Evolutionary conservation across 2,329 filamentous ascomycete genomes (phyloP).

Genomic region (Phyllosticta ampelicida): DNA sequence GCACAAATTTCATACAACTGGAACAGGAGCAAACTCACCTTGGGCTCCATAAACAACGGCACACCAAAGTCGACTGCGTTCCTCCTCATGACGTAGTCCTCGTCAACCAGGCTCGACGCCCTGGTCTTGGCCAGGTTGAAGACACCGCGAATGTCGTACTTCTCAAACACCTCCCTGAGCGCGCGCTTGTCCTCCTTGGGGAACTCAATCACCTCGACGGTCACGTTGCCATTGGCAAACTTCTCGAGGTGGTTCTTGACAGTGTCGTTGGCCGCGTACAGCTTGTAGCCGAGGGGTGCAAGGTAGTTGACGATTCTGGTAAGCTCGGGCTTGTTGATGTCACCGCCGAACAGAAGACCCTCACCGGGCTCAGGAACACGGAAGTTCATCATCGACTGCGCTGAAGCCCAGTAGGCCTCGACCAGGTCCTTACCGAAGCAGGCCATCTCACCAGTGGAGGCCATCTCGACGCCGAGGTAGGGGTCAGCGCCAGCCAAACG

Average conservation of each 20-base stretch:
- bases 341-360: constrained; percentile 88
- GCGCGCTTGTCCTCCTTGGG: constrained; percentile 93
- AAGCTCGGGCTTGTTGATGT: constrained; percentile 59
- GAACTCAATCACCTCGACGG: constrained; percentile 89
- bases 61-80: constrained; percentile 98
- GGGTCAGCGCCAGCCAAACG: constrained; percentile 93
- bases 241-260: constrained; percentile 79
- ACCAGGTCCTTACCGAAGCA: constrained; percentile 95
- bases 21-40: constrained; percentile 49
- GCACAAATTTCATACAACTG: neutral
- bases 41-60: constrained; percentile 95
- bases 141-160: constrained; percentile 89
- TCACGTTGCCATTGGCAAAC: constrained; percentile 51
- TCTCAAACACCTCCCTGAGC: constrained; percentile 88
- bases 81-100: constrained; percentile 96
- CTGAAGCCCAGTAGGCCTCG: constrained; percentile 93
- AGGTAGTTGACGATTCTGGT: constrained; percentile 77
- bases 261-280: constrained; percentile 71
- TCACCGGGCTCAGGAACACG: constrained; percentile 87
- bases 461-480: constrained; percentile 97
- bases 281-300: constrained; percentile 82
- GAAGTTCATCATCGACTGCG: constrained; percentile 99
- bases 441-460: constrained; percentile 93
- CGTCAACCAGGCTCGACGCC: constrained; percentile 74
- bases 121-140: constrained; percentile 86